Percentiles rank a stretch among this genome's conserved stretches.
phyloP scores from a whole-genome alignment of 164 flowering plant species.

The Sextonia rubra region DNA sequence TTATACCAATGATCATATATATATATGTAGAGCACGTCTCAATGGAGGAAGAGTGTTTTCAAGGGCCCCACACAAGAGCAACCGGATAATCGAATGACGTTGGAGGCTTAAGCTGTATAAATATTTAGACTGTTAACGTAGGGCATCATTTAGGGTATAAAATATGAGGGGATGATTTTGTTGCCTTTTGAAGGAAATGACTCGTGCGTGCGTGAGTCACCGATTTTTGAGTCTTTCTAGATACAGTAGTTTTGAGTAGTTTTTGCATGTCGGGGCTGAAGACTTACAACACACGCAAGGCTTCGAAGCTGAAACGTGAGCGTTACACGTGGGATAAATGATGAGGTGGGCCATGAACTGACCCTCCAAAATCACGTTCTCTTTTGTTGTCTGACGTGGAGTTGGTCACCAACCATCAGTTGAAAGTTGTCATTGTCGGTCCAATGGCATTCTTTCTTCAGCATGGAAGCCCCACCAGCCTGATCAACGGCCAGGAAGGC shows the following conservation, averaged over 20 bases:
- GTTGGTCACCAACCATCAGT: not conserved
- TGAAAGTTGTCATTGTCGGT: no score
- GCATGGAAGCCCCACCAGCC: no score
- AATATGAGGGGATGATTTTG: not conserved
- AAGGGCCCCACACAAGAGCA: no score
- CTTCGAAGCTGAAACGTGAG: not conserved
- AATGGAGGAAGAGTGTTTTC: no score
- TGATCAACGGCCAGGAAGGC: no score
- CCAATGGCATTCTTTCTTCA: no score
- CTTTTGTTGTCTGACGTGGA: not conserved
- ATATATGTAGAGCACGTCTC: no score
- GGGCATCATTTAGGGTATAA: not conserved
- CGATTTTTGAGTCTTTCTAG: not conserved
- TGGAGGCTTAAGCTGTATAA: not conserved
- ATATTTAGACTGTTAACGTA: not conserved
- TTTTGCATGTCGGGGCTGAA: conserved; percentile 6
- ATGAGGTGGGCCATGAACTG: not conserved
- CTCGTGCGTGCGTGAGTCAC: not conserved
- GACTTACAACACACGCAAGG: conserved; percentile 1
- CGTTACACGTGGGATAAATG: not conserved
- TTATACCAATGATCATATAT: no score
- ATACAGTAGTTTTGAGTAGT: not conserved
- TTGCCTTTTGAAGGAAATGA: not conserved
- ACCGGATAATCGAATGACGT: not conserved
- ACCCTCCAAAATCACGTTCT: not conserved